Evolutionary conservation across 2,329 filamentous ascomycete genomes (phyloP).

Genomic region (Epichloe gansuensis): DNA sequence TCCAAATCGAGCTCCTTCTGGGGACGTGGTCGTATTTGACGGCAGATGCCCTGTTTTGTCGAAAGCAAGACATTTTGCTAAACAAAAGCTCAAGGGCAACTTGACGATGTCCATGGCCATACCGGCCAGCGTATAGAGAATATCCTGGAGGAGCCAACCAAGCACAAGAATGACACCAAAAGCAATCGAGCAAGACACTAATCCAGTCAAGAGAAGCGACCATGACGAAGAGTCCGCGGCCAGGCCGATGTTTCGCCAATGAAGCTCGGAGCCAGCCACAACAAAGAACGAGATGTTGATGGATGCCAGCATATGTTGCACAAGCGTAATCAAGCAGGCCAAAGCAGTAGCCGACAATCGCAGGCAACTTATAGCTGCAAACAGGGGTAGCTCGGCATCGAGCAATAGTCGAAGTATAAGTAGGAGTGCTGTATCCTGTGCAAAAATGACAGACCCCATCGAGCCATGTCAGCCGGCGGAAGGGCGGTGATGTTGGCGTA

Average conservation of each 20-base stretch:
- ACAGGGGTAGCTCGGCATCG: constrained; percentile 9
- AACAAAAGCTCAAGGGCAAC: constrained; percentile 8
- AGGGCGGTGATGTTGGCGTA: constrained; percentile 20
- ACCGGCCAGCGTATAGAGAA: constrained; percentile 10
- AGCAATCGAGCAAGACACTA: constrained; percentile 11
- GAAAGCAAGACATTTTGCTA: constrained; percentile 6
- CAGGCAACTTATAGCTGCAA: constrained; percentile 11
- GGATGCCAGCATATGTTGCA: constrained; percentile 11
- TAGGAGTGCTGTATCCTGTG: constrained; percentile 21
- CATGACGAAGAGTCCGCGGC: constrained; percentile 15
- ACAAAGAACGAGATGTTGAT: constrained; percentile 20
- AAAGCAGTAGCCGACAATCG: constrained; percentile 8
- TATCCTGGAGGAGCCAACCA: constrained; percentile 13
- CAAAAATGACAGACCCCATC: constrained; percentile 24
- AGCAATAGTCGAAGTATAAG: constrained; percentile 21
- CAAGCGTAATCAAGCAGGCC: constrained; percentile 13
- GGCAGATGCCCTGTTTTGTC: background rate
- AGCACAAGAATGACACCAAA: constrained; percentile 7
- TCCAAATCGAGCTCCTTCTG: constrained; percentile 8
- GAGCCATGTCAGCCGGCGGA: constrained; percentile 16
- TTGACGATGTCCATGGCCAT: constrained; percentile 11
- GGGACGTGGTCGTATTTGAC: constrained; percentile 8
- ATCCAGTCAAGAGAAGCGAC: constrained; percentile 15
- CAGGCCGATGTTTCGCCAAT: constrained; percentile 17
- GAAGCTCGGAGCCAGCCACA: constrained; percentile 17